These are phyloP conservation scores for Endothia cerciana DNA, from an alignment of 2,329 filamentous ascomycete species.

Conservation along the genomic window DNA sequence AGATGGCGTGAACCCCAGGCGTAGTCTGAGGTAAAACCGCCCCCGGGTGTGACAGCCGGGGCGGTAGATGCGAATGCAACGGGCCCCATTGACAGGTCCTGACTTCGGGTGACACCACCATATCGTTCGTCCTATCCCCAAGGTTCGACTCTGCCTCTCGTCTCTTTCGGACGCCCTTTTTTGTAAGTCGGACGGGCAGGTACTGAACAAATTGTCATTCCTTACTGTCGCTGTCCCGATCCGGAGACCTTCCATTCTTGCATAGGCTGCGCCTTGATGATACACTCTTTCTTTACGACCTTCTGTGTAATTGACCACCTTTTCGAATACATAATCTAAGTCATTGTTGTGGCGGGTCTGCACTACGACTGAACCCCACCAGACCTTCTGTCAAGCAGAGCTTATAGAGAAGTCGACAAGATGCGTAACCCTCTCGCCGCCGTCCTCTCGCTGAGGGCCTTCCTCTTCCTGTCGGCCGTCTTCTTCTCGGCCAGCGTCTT, in stretches of 20 bases:
- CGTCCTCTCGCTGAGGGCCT: conserved; percentile 10
- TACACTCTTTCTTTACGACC: conserved; percentile 14
- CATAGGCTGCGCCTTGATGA: conserved; percentile 25
- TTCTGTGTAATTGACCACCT: conserved; percentile 12
- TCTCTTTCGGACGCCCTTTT: not conserved
- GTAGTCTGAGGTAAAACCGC: not conserved
- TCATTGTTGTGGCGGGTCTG: conserved; percentile 1
- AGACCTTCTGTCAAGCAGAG: conserved; percentile 1
- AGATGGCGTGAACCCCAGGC: conserved; percentile 1
- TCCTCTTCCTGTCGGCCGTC: conserved; percentile 19
- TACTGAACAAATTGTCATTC: conserved; percentile 4
- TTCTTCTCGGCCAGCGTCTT: conserved; percentile 16
- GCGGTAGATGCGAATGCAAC: not conserved
- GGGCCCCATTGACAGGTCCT: not conserved
- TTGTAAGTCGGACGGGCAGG: not conserved
- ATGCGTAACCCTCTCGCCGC: conserved; percentile 23
- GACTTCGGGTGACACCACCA: conserved; percentile 10
- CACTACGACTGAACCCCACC: conserved; percentile 15
- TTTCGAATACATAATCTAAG: conserved; percentile 1
- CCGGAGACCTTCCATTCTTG: not conserved
- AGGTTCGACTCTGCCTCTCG: not conserved
- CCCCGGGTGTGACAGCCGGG: conserved; percentile 4
- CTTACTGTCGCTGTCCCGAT: not conserved
- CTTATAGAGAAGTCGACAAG: not conserved
- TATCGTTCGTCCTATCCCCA: conserved; percentile 14